Evolutionary conservation across 495 filamentous ascomycete genomes (phyloP), one percentile per base, ranked within the genome.

Genomic region (Corynascus novoguineensis): DNA sequence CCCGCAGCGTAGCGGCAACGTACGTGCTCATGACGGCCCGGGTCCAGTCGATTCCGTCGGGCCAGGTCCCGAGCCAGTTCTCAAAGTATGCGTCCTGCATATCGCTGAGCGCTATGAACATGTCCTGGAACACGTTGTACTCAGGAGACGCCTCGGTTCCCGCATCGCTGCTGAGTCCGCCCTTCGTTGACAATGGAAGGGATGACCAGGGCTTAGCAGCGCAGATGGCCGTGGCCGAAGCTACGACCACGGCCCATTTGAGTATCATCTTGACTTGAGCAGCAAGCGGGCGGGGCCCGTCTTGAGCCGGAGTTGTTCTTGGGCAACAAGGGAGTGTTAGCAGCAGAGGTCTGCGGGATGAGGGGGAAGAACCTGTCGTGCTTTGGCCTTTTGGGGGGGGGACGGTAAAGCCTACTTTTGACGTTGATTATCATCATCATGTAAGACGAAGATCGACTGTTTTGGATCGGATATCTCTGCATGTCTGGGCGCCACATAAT

Each of bases 41-140:
- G 1, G 92, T 97, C 92, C 92, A 97, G 77, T 97, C 93, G 59
- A 96, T 96, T 15, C 87, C 80, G 10, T 74, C 74, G 10, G 93
- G 90, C 90, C 91, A 97, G 15, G 81, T 90, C 24, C 90, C 92
- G 14, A 85, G 67, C 80, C 86, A 86, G 27, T 86, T 68, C 50
- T 84, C 75, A 68, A 95, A 97, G 70, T 87, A 96, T 15, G 77
- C 68, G 27, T 79, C 74, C 68, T 97, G 89, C 81, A 96, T 86
- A 21, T 85, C 82, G 58, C 82, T 73, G 41, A 95, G 77, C 8
- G 87, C 84, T 19, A 77, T 65, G 15, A 88, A 66, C 15, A 89
- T 63, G 27, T 74, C 69, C 3, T 64, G 58, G 21, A 77, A 72
- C 15, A 73, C 53, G 24, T 62, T 44, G 22, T 62, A 17, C 51